Percentiles rank a stretch among this genome's conserved stretches.
Evolutionary conservation across 495 filamentous ascomycete genomes (phyloP).

Genomic region (Penicillium subrubescens): DNA sequence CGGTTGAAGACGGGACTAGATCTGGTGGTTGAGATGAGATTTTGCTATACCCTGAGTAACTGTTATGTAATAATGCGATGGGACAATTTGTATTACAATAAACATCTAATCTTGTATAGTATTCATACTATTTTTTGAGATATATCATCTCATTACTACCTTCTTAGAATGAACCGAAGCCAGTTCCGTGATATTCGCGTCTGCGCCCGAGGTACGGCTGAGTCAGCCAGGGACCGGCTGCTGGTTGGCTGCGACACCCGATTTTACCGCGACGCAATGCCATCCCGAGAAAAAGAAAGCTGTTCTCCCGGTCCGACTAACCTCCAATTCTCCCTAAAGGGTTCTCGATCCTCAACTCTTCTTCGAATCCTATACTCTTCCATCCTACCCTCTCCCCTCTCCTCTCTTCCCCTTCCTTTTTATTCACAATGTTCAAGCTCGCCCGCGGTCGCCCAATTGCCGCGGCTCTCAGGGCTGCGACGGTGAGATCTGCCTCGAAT

Average conservation of each 20-base stretch:
- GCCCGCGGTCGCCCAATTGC: conserved; percentile 67
- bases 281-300: conserved; percentile 49
- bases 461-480: conserved; percentile 64
- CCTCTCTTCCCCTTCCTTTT: conserved; percentile 27
- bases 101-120: no score
- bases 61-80: background rate
- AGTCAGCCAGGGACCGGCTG: conserved; percentile 26
- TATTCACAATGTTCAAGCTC: conserved; percentile 70
- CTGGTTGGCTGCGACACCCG: conserved; percentile 34
- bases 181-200: conserved; percentile 33
- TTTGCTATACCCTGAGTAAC: background rate
- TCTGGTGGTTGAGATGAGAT: background rate
- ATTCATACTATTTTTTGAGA: no score
- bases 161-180: background rate
- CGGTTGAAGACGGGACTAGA: background rate
- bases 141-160: no score
- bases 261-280: conserved; percentile 30
- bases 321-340: conserved; percentile 13
- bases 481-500: conserved; percentile 47
- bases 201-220: conserved; percentile 24
- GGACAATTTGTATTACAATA: background rate
- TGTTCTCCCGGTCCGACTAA: conserved; percentile 37
- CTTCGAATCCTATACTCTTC: conserved; percentile 3
- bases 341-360: background rate
- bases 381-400: conserved; percentile 21